Evolutionary conservation across 164 flowering plant species (phyloP).

Genomic region (Piper betle): DNA sequence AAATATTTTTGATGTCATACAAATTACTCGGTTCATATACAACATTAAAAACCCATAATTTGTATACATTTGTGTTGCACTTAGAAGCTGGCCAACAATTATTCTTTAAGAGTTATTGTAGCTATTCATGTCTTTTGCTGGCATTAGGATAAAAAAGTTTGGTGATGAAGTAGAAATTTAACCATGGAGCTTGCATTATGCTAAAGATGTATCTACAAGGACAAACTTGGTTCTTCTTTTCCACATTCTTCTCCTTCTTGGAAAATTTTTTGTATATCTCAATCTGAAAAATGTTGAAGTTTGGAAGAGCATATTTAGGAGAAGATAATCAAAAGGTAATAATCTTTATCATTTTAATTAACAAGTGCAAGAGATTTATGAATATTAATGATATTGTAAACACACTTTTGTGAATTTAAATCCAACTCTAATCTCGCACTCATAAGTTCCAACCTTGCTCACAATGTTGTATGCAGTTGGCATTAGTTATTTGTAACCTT

Average conservation of each 20-base stretch:
- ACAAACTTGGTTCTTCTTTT: not conserved
- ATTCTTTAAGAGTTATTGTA: too few species aligned
- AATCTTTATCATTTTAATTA: too few species aligned
- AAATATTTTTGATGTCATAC: too few species aligned
- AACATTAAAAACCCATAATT: too few species aligned
- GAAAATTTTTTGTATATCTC: not conserved
- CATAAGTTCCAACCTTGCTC: conserved; percentile 64
- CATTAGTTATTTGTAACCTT: conserved; percentile 36
- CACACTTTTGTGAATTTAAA: conserved; percentile 53
- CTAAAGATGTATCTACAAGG: not conserved
- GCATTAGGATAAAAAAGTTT: too few species aligned
- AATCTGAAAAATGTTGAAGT: not conserved
- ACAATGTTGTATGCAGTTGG: conserved; percentile 67
- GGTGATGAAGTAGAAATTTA: too few species aligned
- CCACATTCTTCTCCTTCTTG: not conserved
- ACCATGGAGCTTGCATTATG: conserved; percentile 2
- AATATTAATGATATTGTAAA: not conserved
- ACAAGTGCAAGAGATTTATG: too few species aligned
- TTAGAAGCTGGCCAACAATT: too few species aligned
- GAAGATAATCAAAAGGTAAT: not conserved
- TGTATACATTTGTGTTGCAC: too few species aligned
- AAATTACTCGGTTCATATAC: too few species aligned
- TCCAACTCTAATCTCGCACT: conserved; percentile 62
- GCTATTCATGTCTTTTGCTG: too few species aligned
- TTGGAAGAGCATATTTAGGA: not conserved